Evolutionary conservation across 192 early-diverging fungal species (phyloP).

Genomic region (Coemansia sp.): DNA sequence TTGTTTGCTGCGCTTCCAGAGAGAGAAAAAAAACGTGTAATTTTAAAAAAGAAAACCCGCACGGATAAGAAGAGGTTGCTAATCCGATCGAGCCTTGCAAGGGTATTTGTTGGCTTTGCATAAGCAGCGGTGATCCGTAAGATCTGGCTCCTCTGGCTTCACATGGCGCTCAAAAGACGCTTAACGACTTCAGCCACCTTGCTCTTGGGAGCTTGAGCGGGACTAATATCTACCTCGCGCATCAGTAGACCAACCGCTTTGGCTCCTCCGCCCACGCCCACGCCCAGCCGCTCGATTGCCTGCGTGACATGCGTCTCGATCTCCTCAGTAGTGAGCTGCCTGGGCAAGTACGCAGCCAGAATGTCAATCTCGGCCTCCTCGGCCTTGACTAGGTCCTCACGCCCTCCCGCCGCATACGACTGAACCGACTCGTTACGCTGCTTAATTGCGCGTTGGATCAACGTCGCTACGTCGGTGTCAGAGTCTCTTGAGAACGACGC

Average conservation of each 20-base stretch:
- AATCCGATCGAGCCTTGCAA: neutral
- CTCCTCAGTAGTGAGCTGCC: slow-evolving; percentile 72
- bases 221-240: slow-evolving; percentile 72
- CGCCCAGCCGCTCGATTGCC: slow-evolving; percentile 46
- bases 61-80: neutral
- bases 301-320: slow-evolving; percentile 64
- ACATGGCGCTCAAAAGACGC: slow-evolving; percentile 55
- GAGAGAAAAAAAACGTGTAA: neutral
- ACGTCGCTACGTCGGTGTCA: slow-evolving; percentile 60
- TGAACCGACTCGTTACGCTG: slow-evolving; percentile 74
- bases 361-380: slow-evolving; percentile 72
- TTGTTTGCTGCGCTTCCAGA: neutral
- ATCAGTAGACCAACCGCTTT: slow-evolving; percentile 89
- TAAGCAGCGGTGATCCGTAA: neutral
- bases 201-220: slow-evolving; percentile 74
- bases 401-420: slow-evolving; percentile 64
- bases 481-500: slow-evolving; percentile 44
- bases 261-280: slow-evolving; percentile 27
- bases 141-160: neutral
- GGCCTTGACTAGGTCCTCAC: slow-evolving; percentile 70
- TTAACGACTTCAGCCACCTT: slow-evolving; percentile 76
- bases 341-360: slow-evolving; percentile 73
- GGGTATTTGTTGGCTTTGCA: neutral
- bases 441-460: slow-evolving; percentile 83
- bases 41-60: neutral